Base-by-base conservation (phyloP, 805 yeast genomes). In the Kurtzmaniella cleridarum region DNA sequence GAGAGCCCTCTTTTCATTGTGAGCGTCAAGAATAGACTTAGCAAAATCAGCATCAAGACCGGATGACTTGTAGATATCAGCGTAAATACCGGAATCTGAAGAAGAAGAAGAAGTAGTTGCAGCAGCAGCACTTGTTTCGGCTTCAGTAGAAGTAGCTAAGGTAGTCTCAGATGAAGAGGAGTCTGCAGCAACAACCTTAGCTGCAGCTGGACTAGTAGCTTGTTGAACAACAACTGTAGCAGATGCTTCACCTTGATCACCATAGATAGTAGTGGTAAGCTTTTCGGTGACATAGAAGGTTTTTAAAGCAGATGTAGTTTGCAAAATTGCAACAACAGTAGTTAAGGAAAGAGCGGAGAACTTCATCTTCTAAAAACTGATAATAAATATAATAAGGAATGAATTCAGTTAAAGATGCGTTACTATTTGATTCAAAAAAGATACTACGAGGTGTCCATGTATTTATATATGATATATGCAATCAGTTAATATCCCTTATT, bases 1-100 rank as follows among this genome's bases (percentile, higher is more conserved):
- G 15, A 53, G 48, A 3, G 73, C 62, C 59, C 90, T 71, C 50
- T 72, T 70, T 27, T 55, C 45, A 61, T 84, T 84, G 66, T 84
- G 91, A 46, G 71, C 78, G 41, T 62, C 65, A 43, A 85, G 67
- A 46, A 83, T 75, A 27, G 59, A 54, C 36, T 50, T 42, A 10
- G 72, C 72, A 46, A 75, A 74, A 26, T 47, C 53, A 51, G 46
- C 43, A 54, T 38, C 57, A 17, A 36, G 13, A 48, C 35, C 30
- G 44, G 31, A 18, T 46, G 35, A 30, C 47, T 27, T 6, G 50
- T 27, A 15, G 47, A 38, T 18, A 47, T 32, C 35, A 34, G 44
- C 37, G 35, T 49, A 26, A 32, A 59, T 50, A 32, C 57, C 50
- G 39, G 26, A 42, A 41, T n/a, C 36, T 36, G 35, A 16, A 35